phyloP scores from a whole-genome alignment of 2,329 filamentous ascomycete genomes.

The Pseudopyricularia javanii region DNA sequence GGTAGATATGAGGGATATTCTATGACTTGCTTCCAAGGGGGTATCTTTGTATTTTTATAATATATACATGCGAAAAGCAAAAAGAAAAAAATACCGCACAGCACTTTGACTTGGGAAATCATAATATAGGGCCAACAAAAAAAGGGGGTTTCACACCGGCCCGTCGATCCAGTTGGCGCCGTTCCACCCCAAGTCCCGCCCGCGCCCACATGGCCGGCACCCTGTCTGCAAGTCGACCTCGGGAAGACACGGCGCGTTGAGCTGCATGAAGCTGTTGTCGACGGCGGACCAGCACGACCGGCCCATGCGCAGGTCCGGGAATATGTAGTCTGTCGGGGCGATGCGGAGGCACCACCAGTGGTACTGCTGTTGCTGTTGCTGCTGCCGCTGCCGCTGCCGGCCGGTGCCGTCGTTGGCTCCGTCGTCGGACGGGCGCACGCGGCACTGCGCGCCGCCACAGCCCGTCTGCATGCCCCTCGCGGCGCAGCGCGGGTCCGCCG shows the following conservation, averaged over 20 bases:
- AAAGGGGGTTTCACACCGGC: background rate
- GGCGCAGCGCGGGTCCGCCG: slow-evolving; percentile 1
- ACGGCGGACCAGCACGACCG: slow-evolving; percentile 1
- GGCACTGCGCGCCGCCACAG: slow-evolving; percentile 1
- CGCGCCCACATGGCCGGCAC: slow-evolving; percentile 1
- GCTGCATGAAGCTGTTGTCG: slow-evolving; percentile 3
- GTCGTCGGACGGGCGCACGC: background rate
- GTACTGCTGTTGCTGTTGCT: background rate
- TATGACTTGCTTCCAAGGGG: too few relatives aligned
- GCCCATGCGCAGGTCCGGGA: background rate
- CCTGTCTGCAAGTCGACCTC: background rate
- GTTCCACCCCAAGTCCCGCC: background rate
- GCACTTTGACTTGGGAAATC: too few relatives aligned
- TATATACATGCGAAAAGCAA: too few relatives aligned
- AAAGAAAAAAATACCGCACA: too few relatives aligned
- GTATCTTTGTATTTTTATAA: too few relatives aligned
- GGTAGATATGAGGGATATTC: too few relatives aligned
- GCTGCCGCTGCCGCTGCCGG: background rate
- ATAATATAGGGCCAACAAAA: background rate
- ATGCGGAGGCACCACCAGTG: slow-evolving; percentile 1
- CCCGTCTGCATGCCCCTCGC: background rate
- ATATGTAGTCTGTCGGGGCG: background rate
- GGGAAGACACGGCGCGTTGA: background rate
- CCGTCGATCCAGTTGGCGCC: slow-evolving; percentile 1
- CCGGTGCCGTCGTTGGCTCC: background rate